Evolutionary conservation across 208 protist genomes (phyloP), one percentile per base, ranked within the genome.

Genomic region (Paratrypanosoma confusum): DNA sequence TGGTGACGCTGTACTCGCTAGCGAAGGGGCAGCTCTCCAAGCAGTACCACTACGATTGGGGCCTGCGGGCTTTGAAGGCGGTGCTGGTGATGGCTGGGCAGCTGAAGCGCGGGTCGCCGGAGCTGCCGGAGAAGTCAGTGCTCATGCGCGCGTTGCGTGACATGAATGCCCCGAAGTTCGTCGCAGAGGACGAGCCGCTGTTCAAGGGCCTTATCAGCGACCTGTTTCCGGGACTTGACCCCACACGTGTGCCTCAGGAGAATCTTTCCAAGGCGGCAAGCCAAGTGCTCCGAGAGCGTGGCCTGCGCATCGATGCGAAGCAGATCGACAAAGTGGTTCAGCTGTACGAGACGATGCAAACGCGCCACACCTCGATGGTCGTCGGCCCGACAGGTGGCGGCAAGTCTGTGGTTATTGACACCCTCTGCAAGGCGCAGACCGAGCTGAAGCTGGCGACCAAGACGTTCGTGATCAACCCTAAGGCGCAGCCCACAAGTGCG

Each of bases 91-190:
- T 98, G 94, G 97, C 97, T 8, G 97, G 97, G 25, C 73, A 87
- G 59, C 78, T 99, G 24, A 99, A 99, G 73, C 83, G 97, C 20
- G 84, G 77, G 24, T 76, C 83, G 34, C 80, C 90, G 23, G 81
- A 98, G 10, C 67, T 97, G n/a, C 57, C 65, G 8, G 96, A 99
- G 60, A 87, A 98, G 43, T 90, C 95, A 42, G 94, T 99, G 47
- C 80, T 99, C 23, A 99, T 99, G 96, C 82, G 96, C 39, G 97
- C 97, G 20, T 67, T 99, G 35, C 86, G 96, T 39, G 97, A 99
- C 69, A 99, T 99, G 96, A 99, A 99, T 65, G 79, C 97, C 37
- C 98, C 98, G n/a, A 99, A 99, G 73, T 99, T 99, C 74, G 89
- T 99, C 34, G 97, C 93, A 32, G 91, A 99, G 53, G 97, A 99